Evolutionary conservation across 2,329 filamentous ascomycete species (phyloP).

Genomic region (Aspergillus persii): DNA sequence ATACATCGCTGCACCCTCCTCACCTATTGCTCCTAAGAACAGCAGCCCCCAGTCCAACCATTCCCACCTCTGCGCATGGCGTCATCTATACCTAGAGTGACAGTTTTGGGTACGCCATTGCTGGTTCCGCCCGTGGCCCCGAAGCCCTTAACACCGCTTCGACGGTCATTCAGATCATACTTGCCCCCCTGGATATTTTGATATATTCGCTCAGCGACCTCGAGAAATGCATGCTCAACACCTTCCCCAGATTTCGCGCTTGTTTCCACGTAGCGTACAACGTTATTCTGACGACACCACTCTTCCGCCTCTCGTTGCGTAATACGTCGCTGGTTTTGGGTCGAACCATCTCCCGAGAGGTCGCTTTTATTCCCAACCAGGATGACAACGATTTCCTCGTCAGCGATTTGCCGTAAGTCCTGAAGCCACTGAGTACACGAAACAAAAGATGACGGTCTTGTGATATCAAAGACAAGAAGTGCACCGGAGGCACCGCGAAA

Average conservation of each 20-base stretch:
- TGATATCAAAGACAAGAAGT: conserved; percentile 93
- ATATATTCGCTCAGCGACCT: conserved; percentile 93
- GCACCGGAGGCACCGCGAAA: conserved; percentile 78
- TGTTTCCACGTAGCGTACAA: conserved; percentile 93
- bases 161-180: conserved; percentile 90
- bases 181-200: conserved; percentile 93
- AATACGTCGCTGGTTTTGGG: conserved; percentile 66
- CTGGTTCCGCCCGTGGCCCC: conserved; percentile 40
- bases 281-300: conserved; percentile 82
- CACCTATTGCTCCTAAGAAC: conserved; percentile 23
- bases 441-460: conserved; percentile 76
- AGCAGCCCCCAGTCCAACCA: conserved; percentile 38
- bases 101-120: conserved; percentile 37
- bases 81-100: conserved; percentile 48
- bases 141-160: conserved; percentile 79
- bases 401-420: conserved; percentile 90
- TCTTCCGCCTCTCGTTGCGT: conserved; percentile 78
- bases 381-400: conserved; percentile 91
- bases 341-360: conserved; percentile 56
- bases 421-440: conserved; percentile 92
- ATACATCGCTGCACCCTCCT: neutral
- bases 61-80: conserved; percentile 44
- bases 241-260: conserved; percentile 93
- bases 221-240: conserved; percentile 88
- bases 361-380: conserved; percentile 95